These are phyloP conservation scores for Penium margaritaceum DNA, from an alignment of 139 green algal genomes.

Conservation along the genomic window DNA sequence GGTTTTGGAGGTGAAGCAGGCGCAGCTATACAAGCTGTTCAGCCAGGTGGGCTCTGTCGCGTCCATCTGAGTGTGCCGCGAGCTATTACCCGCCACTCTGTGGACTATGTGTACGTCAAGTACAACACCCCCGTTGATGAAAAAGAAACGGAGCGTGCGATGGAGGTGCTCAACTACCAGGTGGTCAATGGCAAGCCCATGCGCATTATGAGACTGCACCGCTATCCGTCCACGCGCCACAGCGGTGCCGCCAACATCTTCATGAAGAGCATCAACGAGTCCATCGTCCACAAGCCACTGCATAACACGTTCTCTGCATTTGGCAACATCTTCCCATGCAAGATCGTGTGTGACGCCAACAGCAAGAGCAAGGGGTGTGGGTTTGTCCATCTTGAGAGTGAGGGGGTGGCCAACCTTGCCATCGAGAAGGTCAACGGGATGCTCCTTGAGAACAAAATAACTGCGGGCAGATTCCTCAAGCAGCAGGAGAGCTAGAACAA, in stretches of 20 bases:
- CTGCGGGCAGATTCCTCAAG: no score
- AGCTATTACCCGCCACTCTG: conserved; percentile 52
- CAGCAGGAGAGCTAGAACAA: no score
- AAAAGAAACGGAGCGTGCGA: no score
- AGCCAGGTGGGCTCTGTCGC: conserved; percentile 50
- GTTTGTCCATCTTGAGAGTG: conserved; percentile 55
- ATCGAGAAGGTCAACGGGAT: no score
- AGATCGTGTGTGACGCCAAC: conserved; percentile 47
- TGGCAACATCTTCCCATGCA: conserved; percentile 52
- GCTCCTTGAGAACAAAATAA: no score
- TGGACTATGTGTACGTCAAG: conserved; percentile 60
- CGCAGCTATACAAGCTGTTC: conserved; percentile 57
- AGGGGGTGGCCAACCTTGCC: conserved; percentile 53
- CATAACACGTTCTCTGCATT: conserved; percentile 55
- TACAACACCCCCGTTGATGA: conserved; percentile 50
- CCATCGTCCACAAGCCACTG: conserved; percentile 57
- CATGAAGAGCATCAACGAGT: conserved; percentile 59
- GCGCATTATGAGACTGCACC: conserved; percentile 55
- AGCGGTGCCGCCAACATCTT: conserved; percentile 59
- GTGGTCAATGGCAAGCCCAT: conserved; percentile 50
- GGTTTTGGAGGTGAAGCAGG: conserved; percentile 48
- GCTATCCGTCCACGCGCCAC: conserved; percentile 49
- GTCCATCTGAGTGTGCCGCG: conserved; percentile 57
- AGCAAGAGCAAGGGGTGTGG: conserved; percentile 51
- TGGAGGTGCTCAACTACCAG: conserved; percentile 56